Base-by-base conservation (phyloP, 441 rosid genomes). In the Pelargonium hybrid region DNA sequence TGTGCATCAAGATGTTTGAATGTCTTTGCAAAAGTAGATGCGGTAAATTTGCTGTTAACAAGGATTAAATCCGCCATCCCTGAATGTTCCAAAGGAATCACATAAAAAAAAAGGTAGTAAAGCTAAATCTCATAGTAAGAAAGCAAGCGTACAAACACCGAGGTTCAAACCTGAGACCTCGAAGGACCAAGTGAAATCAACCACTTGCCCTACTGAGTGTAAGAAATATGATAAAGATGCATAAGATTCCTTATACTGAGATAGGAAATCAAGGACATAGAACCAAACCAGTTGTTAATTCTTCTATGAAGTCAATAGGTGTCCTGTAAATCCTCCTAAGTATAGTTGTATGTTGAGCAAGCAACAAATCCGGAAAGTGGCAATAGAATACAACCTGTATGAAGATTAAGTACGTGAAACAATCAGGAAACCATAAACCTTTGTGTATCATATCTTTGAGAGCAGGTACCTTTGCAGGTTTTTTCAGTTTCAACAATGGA, bases 61-160 rank as follows among this genome's bases (percentile, higher is more conserved):
- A 93, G 90, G 78, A 90, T 83, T 88, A 87, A 67, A 82, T 90
- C 96, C 48, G 92, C 96, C 96, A 87, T 88, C 71, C 96, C 93
- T 91, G 78, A 73, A 72, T 17, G 59, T 78, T 41, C 69, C 78
- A 74, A 69, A 57, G 63, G 34, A 59, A 67, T 52, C 52, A 41
- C 1, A 41, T 69, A 52, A 50, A 61, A 77, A 56, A 47, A 54
- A 0, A 21, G 41, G 25, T 9, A 45, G 14, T 14, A 23, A 62
- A 47, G 61, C 68, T 41, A 68, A 21, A 56, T 20, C 66, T 54
- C 63, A 75, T 43, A 70, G 57, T 47, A 31, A 39, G 2, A 26
- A 2, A 31, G n/a, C n/a, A n/a, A n/a, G n/a, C n/a, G n/a, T n/a
- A n/a, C n/a, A n/a, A n/a, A n/a, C n/a, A n/a, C n/a, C n/a, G n/a